Conservation (phyloP, 192 early-diverging fungal species). For the Backusella tuberculispora region DNA sequence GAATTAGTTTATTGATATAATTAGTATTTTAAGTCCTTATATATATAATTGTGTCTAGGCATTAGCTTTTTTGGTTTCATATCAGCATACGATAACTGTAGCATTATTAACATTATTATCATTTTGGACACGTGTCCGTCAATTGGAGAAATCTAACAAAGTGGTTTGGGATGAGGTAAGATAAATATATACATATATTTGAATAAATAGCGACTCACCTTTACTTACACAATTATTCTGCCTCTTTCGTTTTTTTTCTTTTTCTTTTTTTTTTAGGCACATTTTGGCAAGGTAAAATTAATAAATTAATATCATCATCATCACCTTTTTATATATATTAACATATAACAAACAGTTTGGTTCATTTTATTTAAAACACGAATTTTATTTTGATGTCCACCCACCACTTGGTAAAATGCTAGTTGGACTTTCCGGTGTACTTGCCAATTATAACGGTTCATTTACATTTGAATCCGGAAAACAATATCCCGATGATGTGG, state of each 20-base stretch:
- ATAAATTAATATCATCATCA: neutral
- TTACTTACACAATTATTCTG: neutral
- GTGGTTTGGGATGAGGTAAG: conserved; percentile 73
- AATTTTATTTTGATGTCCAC: conserved; percentile 98
- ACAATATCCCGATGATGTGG: conserved; percentile 79
- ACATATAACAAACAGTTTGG: conserved; percentile 70
- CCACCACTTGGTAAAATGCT: conserved; percentile 98
- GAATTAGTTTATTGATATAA: neutral
- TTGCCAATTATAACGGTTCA: conserved; percentile 86
- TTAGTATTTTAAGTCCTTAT: neutral
- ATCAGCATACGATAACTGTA: conserved; percentile 55
- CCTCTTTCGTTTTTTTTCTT: neutral
- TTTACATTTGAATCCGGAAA: conserved; percentile 84
- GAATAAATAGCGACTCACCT: neutral
- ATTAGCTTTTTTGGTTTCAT: conserved; percentile 45
- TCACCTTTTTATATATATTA: neutral
- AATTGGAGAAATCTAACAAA: conserved; percentile 60
- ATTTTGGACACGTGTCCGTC: conserved; percentile 67
- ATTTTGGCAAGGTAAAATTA: conserved; percentile 58
- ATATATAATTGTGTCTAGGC: neutral
- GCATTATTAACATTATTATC: conserved; percentile 62
- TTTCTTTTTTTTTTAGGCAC: conserved; percentile 40
- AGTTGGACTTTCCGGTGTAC: conserved; percentile 78
- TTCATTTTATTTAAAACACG: conserved; percentile 87
- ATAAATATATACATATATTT: neutral